These are phyloP conservation scores for Trypanosoma boissoni DNA, from an alignment of 208 protist species.

Conservation along the genomic window DNA sequence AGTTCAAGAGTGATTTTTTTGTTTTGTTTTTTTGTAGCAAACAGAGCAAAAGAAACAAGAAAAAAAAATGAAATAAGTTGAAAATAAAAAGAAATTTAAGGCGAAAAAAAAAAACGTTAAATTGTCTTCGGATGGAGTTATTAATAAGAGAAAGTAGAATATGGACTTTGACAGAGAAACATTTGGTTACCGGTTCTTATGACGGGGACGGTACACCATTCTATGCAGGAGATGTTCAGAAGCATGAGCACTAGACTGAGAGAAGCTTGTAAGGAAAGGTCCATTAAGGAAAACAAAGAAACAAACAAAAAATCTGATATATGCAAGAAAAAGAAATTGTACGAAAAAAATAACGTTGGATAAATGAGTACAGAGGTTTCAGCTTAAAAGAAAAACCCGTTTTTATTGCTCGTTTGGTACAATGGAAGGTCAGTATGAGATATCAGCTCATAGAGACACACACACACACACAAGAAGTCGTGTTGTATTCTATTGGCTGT, in stretches of 20 bases:
- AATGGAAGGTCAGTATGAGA: constrained; percentile 9
- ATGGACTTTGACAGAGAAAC: too few relatives aligned
- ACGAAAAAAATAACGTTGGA: not conserved
- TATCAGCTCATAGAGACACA: not conserved
- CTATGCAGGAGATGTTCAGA: too few relatives aligned
- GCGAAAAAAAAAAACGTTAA: not conserved
- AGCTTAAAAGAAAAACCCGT: not conserved
- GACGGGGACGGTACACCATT: too few relatives aligned
- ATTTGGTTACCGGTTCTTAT: too few relatives aligned
- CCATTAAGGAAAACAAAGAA: constrained; percentile 5
- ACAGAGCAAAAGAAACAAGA: not conserved
- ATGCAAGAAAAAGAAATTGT: constrained; percentile 8
- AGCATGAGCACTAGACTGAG: too few relatives aligned
- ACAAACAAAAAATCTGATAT: not conserved
- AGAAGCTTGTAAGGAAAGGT: too few relatives aligned
- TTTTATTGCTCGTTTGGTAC: constrained; percentile 6
- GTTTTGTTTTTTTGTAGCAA: not conserved
- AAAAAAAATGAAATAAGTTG: not conserved
- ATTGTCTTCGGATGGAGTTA: too few relatives aligned
- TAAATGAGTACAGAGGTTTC: not conserved
- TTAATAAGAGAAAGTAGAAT: too few relatives aligned
- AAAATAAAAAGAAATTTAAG: constrained; percentile 4
- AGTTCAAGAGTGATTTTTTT: constrained; percentile 2
- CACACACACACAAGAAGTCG: too few relatives aligned
- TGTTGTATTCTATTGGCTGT: too few relatives aligned